Percentiles rank a stretch among this genome's conserved stretches.
Evolutionary conservation across 1,284 basidiomycete genomes (phyloP).

Genomic region (Marasmius fiardii): DNA sequence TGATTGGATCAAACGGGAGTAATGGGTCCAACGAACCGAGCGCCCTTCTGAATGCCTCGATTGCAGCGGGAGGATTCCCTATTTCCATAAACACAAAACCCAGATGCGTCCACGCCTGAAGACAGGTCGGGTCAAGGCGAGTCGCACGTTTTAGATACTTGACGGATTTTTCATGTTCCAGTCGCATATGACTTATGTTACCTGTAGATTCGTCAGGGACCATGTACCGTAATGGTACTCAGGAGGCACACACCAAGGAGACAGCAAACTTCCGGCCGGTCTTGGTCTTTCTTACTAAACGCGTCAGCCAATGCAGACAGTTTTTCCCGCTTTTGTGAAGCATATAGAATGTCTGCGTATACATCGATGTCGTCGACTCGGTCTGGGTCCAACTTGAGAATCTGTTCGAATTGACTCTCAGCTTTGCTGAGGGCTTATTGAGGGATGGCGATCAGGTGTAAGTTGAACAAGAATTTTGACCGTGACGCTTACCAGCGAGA

Average conservation of each 20-base stretch:
- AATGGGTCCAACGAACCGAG: constrained; percentile 12
- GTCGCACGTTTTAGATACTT: constrained; percentile 23
- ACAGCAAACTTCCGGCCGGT: constrained; percentile 14
- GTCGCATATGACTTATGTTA: constrained; percentile 18
- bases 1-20: neutral
- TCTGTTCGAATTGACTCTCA: constrained; percentile 8
- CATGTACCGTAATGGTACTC: no score
- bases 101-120: constrained; percentile 20
- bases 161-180: constrained; percentile 21
- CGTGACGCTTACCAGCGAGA: neutral
- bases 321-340: constrained; percentile 4
- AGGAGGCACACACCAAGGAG: constrained; percentile 5
- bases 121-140: constrained; percentile 19
- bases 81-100: constrained; percentile 22
- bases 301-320: constrained; percentile 8
- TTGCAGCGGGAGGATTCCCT: constrained; percentile 20
- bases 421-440: constrained; percentile 4
- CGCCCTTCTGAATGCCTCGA: constrained; percentile 21
- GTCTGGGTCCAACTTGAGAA: constrained; percentile 10
- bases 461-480: neutral
- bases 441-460: neutral
- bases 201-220: constrained; percentile 7
- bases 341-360: constrained; percentile 9
- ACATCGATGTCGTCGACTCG: constrained; percentile 13
- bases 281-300: constrained; percentile 5